Evolutionary conservation across 2,329 filamentous ascomycete species (phyloP).

Genomic region (Pseudogymnoascus sp.): DNA sequence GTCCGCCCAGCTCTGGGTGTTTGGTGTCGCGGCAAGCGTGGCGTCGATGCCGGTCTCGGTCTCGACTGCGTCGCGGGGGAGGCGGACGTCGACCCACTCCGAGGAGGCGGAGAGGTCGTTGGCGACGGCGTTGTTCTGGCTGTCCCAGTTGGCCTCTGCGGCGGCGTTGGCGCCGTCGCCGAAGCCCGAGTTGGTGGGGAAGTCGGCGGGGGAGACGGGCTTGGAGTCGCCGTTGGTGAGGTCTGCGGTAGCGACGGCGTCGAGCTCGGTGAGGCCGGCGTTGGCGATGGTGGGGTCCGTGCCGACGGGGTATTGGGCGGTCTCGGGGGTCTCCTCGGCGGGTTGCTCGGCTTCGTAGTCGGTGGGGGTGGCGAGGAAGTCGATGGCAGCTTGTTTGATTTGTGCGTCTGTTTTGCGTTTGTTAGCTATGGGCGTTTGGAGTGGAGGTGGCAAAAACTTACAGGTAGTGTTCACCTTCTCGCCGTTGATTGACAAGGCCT

Average conservation of each 20-base stretch:
- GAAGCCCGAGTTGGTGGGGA: conserved; percentile 43
- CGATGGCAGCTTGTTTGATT: conserved; percentile 46
- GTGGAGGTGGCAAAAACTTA: conserved; percentile 35
- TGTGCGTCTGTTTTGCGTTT: conserved; percentile 41
- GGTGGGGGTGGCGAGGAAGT: conserved; percentile 39
- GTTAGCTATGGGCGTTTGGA: not conserved
- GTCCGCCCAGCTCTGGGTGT: conserved; percentile 72
- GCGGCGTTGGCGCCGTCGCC: conserved; percentile 49
- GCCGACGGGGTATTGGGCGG: conserved; percentile 31
- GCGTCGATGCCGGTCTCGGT: conserved; percentile 58
- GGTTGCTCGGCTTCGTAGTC: conserved; percentile 26
- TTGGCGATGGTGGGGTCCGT: conserved; percentile 61
- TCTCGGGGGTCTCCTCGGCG: conserved; percentile 13
- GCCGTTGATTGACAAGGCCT: conserved; percentile 55
- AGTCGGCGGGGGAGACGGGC: conserved; percentile 24
- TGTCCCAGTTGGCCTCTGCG: conserved; percentile 59
- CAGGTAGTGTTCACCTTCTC: conserved; percentile 62
- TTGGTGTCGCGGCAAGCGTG: conserved; percentile 43
- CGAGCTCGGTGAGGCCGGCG: conserved; percentile 60
- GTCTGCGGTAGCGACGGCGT: conserved; percentile 35
- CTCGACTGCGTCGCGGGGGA: conserved; percentile 65
- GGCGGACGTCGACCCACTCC: conserved; percentile 52
- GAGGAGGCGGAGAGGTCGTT: conserved; percentile 26
- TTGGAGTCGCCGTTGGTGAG: conserved; percentile 39
- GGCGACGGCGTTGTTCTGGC: conserved; percentile 18